phyloP scores from a whole-genome alignment of 129 eudicot genomes.

The Tagetes patula region DNA sequence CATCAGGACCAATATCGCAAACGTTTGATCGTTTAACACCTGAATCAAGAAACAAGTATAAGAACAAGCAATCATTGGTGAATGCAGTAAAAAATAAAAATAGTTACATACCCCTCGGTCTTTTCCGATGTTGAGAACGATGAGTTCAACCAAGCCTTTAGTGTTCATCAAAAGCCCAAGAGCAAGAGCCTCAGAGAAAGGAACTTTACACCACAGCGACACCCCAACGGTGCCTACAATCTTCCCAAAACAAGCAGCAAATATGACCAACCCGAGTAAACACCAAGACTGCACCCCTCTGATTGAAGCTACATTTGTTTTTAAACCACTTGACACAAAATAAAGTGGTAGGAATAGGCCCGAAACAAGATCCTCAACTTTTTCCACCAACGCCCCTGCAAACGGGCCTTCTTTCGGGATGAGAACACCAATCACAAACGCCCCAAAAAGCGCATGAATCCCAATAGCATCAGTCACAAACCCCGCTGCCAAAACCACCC shows the following conservation, averaged over 20 bases:
- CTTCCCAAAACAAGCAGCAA: conserved; percentile 65
- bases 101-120: conserved; percentile 55
- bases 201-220: conserved; percentile 52
- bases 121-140: conserved; percentile 77
- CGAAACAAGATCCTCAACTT: conserved; percentile 82
- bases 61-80: not conserved
- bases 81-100: not conserved
- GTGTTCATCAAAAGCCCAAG: conserved; percentile 76
- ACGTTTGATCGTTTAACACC: conserved; percentile 79
- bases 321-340: conserved; percentile 80
- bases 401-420: conserved; percentile 81
- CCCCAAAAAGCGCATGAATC: conserved; percentile 86
- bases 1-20: conserved; percentile 85
- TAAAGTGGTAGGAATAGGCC: conserved; percentile 75
- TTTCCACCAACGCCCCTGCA: conserved; percentile 74
- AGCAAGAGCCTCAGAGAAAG: conserved; percentile 55
- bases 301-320: conserved; percentile 71
- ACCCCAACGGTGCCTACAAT: conserved; percentile 60
- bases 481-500: conserved; percentile 67
- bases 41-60: not conserved
- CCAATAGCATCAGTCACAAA: conserved; percentile 69
- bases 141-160: conserved; percentile 80
- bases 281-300: conserved; percentile 81
- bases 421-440: conserved; percentile 71
- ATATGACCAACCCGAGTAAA: conserved; percentile 61